Base-by-base conservation (phyloP, 805 yeast genomes). In the Saccharomycopsis fodiens region DNA sequence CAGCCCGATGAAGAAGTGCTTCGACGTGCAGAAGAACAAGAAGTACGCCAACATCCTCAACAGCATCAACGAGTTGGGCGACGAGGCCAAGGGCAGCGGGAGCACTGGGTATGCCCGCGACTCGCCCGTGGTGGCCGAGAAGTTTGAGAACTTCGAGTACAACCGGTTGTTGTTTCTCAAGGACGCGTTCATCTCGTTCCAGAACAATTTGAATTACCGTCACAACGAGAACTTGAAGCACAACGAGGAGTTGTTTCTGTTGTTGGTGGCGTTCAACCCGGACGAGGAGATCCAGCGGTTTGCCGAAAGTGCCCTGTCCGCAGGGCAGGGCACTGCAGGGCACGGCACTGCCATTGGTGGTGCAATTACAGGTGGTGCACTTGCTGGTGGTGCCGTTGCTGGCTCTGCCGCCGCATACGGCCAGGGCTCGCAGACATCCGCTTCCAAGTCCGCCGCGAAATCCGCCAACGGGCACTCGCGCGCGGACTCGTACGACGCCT, bases 121-220 rank as follows among this genome's bases (percentile, higher is more conserved):
- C 12, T 47, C 51, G 2, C 51, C 51, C 15, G 36, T 32, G 32
- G 43, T 48, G 4, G 29, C 43, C 36, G 54, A 51, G 20, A 35
- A 39, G 12, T 51, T 51, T 30, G 54, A 51, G 39, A 42, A 38
- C 23, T 51, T 51, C 31, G 54, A 51, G 34, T 45, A 41, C 32
- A 51, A 51, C 41, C 38, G 54, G 35, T 45, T 51, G 25, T 39
- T 51, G 25, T 51, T 51, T 31, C 45, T 51, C 36, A 51, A 51
- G 43, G 52, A 51, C 22, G 48, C 35, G 4, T 43, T 51, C 35
- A 41, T 51, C 29, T 31, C 45, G 8, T 48, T 51, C 30, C 52
- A 51, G 23, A 47, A 42, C 40, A 45, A 45, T 19, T 41, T 43
- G 40, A 51, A 51, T 29, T 45, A 35, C 36, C 42, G 44, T 37